Base-by-base conservation (phyloP, 176 grass and related monocot species). In the Eragrostis nindensis region DNA sequence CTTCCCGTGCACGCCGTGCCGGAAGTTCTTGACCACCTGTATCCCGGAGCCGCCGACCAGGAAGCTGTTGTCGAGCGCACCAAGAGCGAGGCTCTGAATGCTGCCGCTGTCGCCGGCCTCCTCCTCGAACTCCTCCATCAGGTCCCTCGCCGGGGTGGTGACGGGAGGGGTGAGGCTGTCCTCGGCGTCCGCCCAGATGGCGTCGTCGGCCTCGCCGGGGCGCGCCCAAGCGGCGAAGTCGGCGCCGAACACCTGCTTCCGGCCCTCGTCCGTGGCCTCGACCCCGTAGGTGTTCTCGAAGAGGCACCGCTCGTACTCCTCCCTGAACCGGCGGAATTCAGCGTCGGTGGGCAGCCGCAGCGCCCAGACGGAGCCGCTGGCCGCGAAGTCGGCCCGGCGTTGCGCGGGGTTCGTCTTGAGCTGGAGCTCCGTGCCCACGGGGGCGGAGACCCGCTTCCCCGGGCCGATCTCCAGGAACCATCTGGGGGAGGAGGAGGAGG, bases 21-120 rank as follows among this genome's bases (percentile, higher is more conserved):
- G 62, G 81, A 95, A 92, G 77, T 98, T 98, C 77, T 82, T 98
- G 63, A 98, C 90, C 6, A 95, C 92, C 84, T 98, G 92, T 44
- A 98, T 95, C 1, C 86, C 92, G 0, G 95, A 40, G 42, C 82
- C 84, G 6, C 90, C 90, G 9, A 98, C 95, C n/a, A 98, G 71
- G 67, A 98, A 95, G 45, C 95, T 95, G 68, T 98, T 98, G 61
- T 98, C 95, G 5, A 98, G 82, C 5, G 95, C 95, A 5, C 95
- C 95, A 21, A 98, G 91, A 11, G 95, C 90, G 2, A 98, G 86
- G 84, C 95, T 98, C 88, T 94, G 92, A 49, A 98, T 95, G 75
- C 88, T 73, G 13, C 72, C 83, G 6, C 75, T 86, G 56, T 87
- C 72, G 0, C 77, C 66, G 71, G 87, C 81, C 54, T 91, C 90